These are phyloP conservation scores for Arthrinium phaeospermum DNA, from an alignment of 2,329 filamentous ascomycete species.

Conservation along the genomic window DNA sequence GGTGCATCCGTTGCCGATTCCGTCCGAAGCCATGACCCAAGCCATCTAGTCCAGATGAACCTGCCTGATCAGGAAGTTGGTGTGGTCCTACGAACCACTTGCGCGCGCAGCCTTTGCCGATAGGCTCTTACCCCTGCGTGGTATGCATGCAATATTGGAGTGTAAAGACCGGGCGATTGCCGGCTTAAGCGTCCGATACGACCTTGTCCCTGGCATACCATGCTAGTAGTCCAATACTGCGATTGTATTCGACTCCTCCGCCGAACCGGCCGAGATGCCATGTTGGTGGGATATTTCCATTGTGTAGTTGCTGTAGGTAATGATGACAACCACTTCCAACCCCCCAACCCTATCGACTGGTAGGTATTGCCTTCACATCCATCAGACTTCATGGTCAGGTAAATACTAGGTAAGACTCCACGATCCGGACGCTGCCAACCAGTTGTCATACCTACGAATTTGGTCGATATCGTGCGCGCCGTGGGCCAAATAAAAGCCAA, in stretches of 20 bases:
- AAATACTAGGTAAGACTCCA: too few relatives aligned
- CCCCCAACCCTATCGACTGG: too few relatives aligned
- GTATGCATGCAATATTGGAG: not conserved
- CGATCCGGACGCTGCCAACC: too few relatives aligned
- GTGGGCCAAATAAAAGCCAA: not conserved
- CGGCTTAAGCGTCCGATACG: not conserved
- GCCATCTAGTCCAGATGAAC: not conserved
- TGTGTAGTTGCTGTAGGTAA: too few relatives aligned
- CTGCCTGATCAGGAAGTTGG: conserved; percentile 1
- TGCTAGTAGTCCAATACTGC: not conserved
- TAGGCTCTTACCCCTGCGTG: not conserved
- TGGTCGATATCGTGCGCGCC: not conserved
- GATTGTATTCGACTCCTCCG: not conserved
- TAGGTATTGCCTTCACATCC: not conserved
- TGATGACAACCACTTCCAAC: too few relatives aligned
- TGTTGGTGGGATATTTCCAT: too few relatives aligned
- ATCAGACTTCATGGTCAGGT: not conserved
- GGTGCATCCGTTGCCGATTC: not conserved
- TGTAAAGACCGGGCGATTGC: not conserved
- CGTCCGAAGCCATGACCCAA: not conserved
- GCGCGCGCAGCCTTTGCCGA: not conserved
- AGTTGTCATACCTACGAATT: not conserved
- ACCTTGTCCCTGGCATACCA: not conserved
- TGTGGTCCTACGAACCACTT: not conserved
- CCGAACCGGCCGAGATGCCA: not conserved